Conservation (phyloP, 768 basidiomycete genomes). For the Tephrocybe sp. region DNA sequence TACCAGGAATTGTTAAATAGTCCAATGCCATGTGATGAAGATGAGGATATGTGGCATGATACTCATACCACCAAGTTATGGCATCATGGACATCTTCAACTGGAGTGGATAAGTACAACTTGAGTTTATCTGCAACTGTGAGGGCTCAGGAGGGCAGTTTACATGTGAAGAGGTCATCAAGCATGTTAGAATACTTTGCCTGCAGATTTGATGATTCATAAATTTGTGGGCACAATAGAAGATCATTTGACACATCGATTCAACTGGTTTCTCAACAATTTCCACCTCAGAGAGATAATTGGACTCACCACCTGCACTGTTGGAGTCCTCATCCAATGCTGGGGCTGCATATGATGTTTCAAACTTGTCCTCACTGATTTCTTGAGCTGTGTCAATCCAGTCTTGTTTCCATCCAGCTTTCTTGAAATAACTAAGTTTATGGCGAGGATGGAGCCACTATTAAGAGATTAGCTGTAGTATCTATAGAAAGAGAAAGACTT, state of each 20-base stretch:
- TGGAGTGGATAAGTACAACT: slow-evolving; percentile 28
- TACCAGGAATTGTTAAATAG: slow-evolving; percentile 26
- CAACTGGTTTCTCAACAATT: too few species aligned
- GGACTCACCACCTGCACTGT: too few species aligned
- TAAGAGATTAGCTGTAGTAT: neutral
- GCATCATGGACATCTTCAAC: slow-evolving; percentile 23
- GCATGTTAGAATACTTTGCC: too few species aligned
- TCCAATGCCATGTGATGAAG: slow-evolving; percentile 33
- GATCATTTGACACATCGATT: too few species aligned
- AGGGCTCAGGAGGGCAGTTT: slow-evolving; percentile 3
- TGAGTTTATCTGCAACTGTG: slow-evolving; percentile 20
- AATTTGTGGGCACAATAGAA: too few species aligned
- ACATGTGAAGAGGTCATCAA: slow-evolving; percentile 17
- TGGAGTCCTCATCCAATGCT: too few species aligned
- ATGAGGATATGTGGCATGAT: slow-evolving; percentile 18
- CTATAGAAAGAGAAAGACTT: slow-evolving; percentile 11
- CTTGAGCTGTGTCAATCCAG: slow-evolving; percentile 28
- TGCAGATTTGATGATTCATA: too few species aligned
- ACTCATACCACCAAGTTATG: slow-evolving; percentile 31
- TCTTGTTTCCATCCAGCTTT: slow-evolving; percentile 23
- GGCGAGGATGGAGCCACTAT: slow-evolving; percentile 34
- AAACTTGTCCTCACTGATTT: slow-evolving; percentile 22
- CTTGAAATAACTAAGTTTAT: slow-evolving; percentile 36
- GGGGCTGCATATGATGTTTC: slow-evolving; percentile 10
- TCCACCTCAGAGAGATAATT: too few species aligned